Percentiles rank a stretch among this genome's conserved stretches.
Evolutionary conservation across 495 filamentous ascomycete species (phyloP).

Genomic region (Penicillium silybi): DNA sequence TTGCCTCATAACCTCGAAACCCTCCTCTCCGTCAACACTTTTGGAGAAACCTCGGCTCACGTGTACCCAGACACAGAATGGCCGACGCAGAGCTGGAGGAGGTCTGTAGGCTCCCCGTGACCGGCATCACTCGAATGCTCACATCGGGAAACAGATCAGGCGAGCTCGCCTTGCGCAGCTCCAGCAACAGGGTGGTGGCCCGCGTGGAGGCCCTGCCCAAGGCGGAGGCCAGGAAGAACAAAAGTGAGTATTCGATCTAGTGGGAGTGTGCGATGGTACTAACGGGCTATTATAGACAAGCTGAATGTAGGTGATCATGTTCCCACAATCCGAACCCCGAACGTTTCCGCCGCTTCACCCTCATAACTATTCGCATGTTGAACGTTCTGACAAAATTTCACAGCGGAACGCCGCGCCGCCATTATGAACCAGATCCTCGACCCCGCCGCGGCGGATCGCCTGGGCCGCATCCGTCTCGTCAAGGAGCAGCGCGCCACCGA

Average conservation of each 20-base stretch:
- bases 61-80: constrained; percentile 45
- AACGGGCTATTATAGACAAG: constrained; percentile 45
- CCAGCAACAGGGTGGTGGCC: constrained; percentile 56
- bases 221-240: constrained; percentile 52
- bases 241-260: constrained; percentile 42
- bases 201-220: constrained; percentile 36
- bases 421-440: constrained; percentile 90
- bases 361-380: not conserved
- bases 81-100: constrained; percentile 84
- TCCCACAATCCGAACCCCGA: not conserved
- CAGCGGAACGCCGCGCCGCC: constrained; percentile 55
- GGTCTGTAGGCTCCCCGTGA: constrained; percentile 36
- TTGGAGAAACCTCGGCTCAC: not conserved
- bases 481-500: constrained; percentile 88
- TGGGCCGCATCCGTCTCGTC: constrained; percentile 91
- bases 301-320: constrained; percentile 53
- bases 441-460: constrained; percentile 87
- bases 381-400: not conserved
- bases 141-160: constrained; percentile 59
- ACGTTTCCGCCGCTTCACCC: not conserved
- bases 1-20: not conserved
- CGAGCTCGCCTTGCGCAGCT: constrained; percentile 89
- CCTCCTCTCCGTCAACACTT: not conserved
- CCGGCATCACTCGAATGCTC: not conserved
- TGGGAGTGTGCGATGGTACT: not conserved